phyloP scores from a whole-genome alignment of 768 basidiomycete species.

The Kwoniella mangroviensis region DNA sequence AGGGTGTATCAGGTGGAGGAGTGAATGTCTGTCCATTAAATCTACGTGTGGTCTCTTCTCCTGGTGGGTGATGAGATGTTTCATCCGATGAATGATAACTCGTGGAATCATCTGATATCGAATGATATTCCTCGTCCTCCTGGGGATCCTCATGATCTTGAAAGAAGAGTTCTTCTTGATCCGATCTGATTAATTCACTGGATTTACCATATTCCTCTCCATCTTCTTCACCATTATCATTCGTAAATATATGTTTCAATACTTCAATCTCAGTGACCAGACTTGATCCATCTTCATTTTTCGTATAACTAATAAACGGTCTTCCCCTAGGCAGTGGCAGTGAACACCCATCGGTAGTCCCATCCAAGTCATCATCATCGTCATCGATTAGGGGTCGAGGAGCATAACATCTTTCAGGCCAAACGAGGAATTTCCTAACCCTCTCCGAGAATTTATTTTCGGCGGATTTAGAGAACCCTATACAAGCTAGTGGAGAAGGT shows the following conservation, averaged over 20 bases:
- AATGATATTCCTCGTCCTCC: slow-evolving; percentile 12
- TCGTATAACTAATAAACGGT: slow-evolving; percentile 45
- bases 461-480: slow-evolving; percentile 27
- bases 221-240: slow-evolving; percentile 28
- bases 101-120: neutral
- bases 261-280: slow-evolving; percentile 36
- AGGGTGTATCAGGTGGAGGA: slow-evolving; percentile 2
- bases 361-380: neutral
- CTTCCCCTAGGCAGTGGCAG: slow-evolving; percentile 3
- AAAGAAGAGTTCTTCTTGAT: slow-evolving; percentile 30
- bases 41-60: neutral
- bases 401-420: slow-evolving; percentile 28
- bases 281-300: slow-evolving; percentile 45
- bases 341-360: neutral
- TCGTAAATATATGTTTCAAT: slow-evolving; percentile 37
- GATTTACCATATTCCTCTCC: slow-evolving; percentile 25
- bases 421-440: slow-evolving; percentile 36
- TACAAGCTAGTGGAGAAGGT: slow-evolving; percentile 37
- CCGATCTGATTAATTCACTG: slow-evolving; percentile 22
- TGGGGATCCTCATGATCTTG: neutral
- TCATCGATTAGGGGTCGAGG: neutral
- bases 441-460: slow-evolving; percentile 25
- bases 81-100: neutral
- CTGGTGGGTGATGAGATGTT: neutral
- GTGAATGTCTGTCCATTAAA: slow-evolving; percentile 9